Base-by-base conservation (phyloP, 2,329 filamentous ascomycete species). In the Aspergillus neotritici region DNA sequence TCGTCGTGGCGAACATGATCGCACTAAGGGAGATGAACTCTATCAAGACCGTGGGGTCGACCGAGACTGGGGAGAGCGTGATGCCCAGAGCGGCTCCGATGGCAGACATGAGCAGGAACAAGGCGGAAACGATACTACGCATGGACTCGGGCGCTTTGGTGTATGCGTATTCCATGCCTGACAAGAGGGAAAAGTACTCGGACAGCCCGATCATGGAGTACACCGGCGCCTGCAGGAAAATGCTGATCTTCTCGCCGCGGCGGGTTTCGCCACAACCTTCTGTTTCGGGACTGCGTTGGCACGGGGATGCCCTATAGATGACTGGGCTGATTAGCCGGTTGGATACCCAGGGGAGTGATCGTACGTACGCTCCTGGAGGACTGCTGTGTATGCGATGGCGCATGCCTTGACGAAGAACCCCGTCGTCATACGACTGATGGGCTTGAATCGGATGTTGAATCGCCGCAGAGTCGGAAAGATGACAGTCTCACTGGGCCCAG, bases 351-450 rank as follows among this genome's bases (percentile, higher is more conserved):
- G 14, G 28, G 3, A 28, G 13, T 25, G 21, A 25, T 25, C 21
- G 59, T 78, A 78, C 50, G 78, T 76, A 47, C 64, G 54, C 28
- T 71, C 61, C 54, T 79, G 75, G 0, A 78, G 62, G 38, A 70
- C 59, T 3, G 72, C 72, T 6, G 74, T 73, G 55, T 76, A 76
- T 61, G 75, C 69, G 67, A 75, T 76, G 31, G 82, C 75, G 8
- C 77, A 54, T 4, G 77, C 67, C 9, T 75, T 80, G 41, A 82
- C 68, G 51, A 78, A 63, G 70, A 87, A 87, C 39, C 83, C 84
- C 4, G 69, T 58, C 1, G 80, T 75, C 65, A 88, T 87, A 57
- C 80, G 80, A 71, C 81, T 86, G 67, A 87, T 82, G 31, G 83
- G 84, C 0, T 76, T 82, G 67, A 87, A 84, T 37, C 71, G 67